Conservation (phyloP, 2,329 filamentous ascomycete genomes). For the Talaromyces piceae region DNA sequence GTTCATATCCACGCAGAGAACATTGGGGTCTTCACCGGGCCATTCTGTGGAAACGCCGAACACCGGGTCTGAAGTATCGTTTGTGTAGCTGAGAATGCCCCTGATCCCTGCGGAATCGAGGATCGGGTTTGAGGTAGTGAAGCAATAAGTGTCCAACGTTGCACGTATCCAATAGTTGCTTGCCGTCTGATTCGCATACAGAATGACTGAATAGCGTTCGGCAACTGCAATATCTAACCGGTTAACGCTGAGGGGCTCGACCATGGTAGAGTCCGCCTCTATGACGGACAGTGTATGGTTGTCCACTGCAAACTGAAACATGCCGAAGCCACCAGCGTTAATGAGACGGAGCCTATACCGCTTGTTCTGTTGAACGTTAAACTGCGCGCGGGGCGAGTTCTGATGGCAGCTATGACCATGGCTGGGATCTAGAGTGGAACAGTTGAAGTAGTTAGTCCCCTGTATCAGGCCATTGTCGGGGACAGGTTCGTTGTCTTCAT, state of each 20-base stretch:
- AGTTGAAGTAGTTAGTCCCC: constrained; percentile 13
- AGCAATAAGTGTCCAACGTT: constrained; percentile 8
- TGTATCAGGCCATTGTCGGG: constrained; percentile 9
- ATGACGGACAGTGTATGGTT: constrained; percentile 10
- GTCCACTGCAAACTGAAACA: constrained; percentile 18
- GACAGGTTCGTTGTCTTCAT: constrained; percentile 13
- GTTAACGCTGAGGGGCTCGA: constrained; percentile 6
- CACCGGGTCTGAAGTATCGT: neutral
- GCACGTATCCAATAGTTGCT: constrained; percentile 37
- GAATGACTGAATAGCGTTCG: constrained; percentile 36
- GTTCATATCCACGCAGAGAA: constrained; percentile 8
- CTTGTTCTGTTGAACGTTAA: constrained; percentile 11
- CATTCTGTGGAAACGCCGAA: constrained; percentile 2
- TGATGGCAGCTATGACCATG: constrained; percentile 6
- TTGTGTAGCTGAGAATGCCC: constrained; percentile 9
- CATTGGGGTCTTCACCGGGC: constrained; percentile 3
- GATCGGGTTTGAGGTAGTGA: constrained; percentile 2
- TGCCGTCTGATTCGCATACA: constrained; percentile 33
- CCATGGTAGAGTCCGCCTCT: constrained; percentile 10
- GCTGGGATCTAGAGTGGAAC: constrained; percentile 4
- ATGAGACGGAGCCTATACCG: constrained; percentile 10
- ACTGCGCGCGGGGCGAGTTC: constrained; percentile 12
- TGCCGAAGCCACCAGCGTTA: constrained; percentile 15
- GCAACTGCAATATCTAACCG: constrained; percentile 5
- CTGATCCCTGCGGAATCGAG: constrained; percentile 8